Percentiles rank a stretch among this genome's conserved stretches.
These are phyloP conservation scores for Priceomyces carsonii DNA, from an alignment of 805 yeast species.

Conservation along the genomic window DNA sequence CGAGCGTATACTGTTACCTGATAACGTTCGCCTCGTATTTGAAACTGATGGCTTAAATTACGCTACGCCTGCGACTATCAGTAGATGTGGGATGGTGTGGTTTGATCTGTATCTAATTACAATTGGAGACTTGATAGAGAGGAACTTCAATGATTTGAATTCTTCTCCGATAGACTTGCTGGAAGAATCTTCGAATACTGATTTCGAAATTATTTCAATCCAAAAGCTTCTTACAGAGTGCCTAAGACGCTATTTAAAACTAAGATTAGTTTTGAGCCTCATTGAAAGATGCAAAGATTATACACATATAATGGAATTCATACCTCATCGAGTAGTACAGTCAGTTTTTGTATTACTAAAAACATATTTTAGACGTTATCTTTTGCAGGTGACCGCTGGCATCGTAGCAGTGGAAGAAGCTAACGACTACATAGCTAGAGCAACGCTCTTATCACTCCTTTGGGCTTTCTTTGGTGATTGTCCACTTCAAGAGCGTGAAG, in stretches of 20 bases:
- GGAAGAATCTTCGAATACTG: conserved; percentile 9
- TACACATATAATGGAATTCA: conserved; percentile 55
- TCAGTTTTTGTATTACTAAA: conserved; percentile 43
- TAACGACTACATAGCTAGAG: conserved; percentile 28
- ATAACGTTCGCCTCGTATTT: conserved; percentile 65
- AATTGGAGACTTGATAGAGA: conserved; percentile 14
- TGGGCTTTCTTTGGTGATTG: conserved; percentile 74
- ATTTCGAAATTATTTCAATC: conserved; percentile 6
- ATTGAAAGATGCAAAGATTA: conserved; percentile 24
- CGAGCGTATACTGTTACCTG: conserved; percentile 71
- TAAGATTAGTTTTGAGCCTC: conserved; percentile 1
- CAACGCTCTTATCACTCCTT: conserved; percentile 38
- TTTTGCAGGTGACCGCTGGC: conserved; percentile 9
- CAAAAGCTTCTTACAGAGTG: conserved; percentile 14
- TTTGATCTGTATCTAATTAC: conserved; percentile 41
- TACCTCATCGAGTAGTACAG: conserved; percentile 32
- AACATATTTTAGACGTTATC: conserved; percentile 29
- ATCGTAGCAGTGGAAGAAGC: conserved; percentile 22
- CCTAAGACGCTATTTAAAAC: not conserved
- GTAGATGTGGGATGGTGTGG: conserved; percentile 90
- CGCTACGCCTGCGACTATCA: conserved; percentile 89
- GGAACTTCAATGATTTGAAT: conserved; percentile 18
- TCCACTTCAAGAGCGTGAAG: conserved; percentile 33
- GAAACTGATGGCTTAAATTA: conserved; percentile 67
- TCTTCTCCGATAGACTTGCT: conserved; percentile 8